Percentiles rank a stretch among this genome's conserved stretches.
Conservation (phyloP, 768 basidiomycete species). For the Pleurotus tuber-regium region DNA sequence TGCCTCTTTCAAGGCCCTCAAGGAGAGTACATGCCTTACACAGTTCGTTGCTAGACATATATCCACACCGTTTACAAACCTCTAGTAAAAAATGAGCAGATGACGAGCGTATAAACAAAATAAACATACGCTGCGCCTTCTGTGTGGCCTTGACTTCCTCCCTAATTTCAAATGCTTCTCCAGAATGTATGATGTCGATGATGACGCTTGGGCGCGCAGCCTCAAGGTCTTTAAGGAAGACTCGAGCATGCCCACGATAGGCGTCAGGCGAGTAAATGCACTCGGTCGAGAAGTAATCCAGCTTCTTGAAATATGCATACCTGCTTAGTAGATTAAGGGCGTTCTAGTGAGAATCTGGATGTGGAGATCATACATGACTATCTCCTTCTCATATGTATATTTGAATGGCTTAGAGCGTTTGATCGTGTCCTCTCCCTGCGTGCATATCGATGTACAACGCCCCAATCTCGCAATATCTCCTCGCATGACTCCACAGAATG, state of each 20-base stretch:
- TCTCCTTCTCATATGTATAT: conserved; percentile 99
- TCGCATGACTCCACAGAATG: conserved; percentile 75
- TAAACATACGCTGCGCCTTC: conserved; percentile 75
- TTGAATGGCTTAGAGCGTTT: conserved; percentile 99
- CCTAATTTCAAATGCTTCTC: conserved; percentile 85
- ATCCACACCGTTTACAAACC: conserved; percentile 89
- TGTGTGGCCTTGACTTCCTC: conserved; percentile 84
- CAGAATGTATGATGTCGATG: conserved; percentile 96
- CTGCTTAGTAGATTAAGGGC: conserved; percentile 36
- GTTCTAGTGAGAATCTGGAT: conserved; percentile 10
- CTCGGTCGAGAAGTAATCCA: conserved; percentile 98
- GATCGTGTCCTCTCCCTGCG: conserved; percentile 95
- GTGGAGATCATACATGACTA: conserved; percentile 76
- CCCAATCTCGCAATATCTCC: conserved; percentile 95
- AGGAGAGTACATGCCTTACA: conserved; percentile 92
- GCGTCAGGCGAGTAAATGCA: conserved; percentile 99
- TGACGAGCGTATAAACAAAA: conserved; percentile 1
- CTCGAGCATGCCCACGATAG: conserved; percentile 93
- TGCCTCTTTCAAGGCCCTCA: conserved; percentile 86
- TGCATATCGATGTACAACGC: conserved; percentile 92
- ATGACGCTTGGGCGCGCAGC: conserved; percentile 92
- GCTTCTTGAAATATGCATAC: conserved; percentile 99
- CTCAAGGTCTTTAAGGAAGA: conserved; percentile 94
- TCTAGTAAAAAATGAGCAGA: conserved; percentile 43
- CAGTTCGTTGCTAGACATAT: conserved; percentile 96